Evolutionary conservation across 2,329 filamentous ascomycete genomes (phyloP).

Genomic region (Colletotrichum sp.): DNA sequence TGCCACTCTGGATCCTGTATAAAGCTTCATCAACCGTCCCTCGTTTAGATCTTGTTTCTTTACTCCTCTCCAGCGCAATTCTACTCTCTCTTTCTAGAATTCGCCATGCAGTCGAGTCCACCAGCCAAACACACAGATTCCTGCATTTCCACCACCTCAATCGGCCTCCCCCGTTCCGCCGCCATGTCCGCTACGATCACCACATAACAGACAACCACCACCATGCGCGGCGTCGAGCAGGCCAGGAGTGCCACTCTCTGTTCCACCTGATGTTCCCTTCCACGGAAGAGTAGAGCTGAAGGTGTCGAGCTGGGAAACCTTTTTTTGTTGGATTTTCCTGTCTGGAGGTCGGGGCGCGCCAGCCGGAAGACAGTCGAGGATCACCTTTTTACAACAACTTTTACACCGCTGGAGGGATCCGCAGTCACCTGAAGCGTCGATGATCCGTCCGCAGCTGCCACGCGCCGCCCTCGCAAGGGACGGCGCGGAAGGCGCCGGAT

Average conservation of each 20-base stretch:
- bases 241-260: conserved; percentile 19
- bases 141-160: conserved; percentile 12
- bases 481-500: conserved; percentile 4
- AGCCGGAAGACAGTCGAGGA: conserved; percentile 6
- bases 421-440: conserved; percentile 25
- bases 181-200: background rate
- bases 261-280: conserved; percentile 17
- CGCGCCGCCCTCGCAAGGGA: background rate
- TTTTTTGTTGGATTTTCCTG: conserved; percentile 2
- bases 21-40: conserved; percentile 10
- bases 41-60: background rate
- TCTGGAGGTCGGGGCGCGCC: background rate
- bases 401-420: conserved; percentile 6
- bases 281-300: conserved; percentile 6
- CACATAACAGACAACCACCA: background rate
- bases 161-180: conserved; percentile 17
- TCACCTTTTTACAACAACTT: background rate
- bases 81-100: conserved; percentile 19
- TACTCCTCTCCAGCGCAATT: conserved; percentile 20
- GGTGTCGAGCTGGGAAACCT: background rate
- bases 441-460: conserved; percentile 26
- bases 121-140: conserved; percentile 7
- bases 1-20: background rate
- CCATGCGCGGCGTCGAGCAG: background rate
- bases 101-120: conserved; percentile 20